Percentiles rank a stretch among this genome's conserved stretches.
phyloP scores from a whole-genome alignment of 2,329 filamentous ascomycete species.

The Ophiostoma perfectum region DNA sequence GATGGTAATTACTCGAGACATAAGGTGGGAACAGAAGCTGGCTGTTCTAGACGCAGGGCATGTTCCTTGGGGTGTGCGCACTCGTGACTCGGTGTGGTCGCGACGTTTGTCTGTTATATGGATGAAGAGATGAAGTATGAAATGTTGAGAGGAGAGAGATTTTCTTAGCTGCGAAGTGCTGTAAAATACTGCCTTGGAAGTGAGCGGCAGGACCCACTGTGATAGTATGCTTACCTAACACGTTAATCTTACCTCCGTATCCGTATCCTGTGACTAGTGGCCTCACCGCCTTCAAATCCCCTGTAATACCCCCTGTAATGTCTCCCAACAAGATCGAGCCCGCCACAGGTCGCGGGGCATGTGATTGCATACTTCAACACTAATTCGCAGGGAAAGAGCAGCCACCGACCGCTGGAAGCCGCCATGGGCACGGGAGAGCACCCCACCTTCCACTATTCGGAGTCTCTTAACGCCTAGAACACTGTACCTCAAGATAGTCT shows the following conservation, averaged over 20 bases:
- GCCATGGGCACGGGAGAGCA: background rate
- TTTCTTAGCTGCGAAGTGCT: background rate
- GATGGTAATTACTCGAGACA: conserved; percentile 1
- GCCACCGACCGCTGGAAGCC: background rate
- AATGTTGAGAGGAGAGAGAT: background rate
- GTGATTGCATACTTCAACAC: background rate
- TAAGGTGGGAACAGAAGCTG: background rate
- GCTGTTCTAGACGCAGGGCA: background rate
- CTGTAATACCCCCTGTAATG: background rate
- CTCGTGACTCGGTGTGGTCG: background rate
- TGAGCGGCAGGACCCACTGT: background rate
- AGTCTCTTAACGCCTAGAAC: background rate
- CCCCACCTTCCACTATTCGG: background rate
- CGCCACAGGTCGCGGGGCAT: background rate
- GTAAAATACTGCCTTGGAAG: background rate
- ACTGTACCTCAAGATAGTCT: background rate
- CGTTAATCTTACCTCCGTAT: background rate
- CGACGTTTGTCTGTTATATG: background rate
- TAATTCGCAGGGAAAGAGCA: background rate
- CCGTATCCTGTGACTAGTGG: background rate
- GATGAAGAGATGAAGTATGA: background rate
- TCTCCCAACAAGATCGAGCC: background rate
- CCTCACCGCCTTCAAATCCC: background rate
- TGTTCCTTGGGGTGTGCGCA: background rate
- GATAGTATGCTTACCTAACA: background rate